Conservation (phyloP, 495 filamentous ascomycete species). For the Neurospora intermedia region DNA sequence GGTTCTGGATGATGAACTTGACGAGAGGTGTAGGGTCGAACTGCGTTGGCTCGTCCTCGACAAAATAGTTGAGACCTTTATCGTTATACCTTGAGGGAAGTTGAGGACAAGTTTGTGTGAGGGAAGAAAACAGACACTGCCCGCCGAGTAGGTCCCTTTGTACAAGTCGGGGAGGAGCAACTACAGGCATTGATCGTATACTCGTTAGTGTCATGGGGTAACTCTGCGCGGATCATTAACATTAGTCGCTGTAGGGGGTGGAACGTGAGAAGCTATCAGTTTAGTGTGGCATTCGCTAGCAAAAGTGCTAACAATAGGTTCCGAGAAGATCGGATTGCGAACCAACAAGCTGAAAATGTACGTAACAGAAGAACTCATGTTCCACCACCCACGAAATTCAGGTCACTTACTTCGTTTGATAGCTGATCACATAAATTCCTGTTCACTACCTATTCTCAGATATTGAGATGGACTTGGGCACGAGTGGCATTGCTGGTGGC, state of each 20-base stretch:
- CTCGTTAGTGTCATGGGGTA: not conserved
- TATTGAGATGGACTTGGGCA: not conserved
- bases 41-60: too few relatives aligned
- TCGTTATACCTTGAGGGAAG: too few relatives aligned
- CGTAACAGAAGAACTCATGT: not conserved
- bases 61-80: too few relatives aligned
- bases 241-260: not conserved
- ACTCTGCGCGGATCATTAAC: not conserved
- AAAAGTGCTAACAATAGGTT: not conserved
- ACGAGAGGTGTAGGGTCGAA: not conserved
- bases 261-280: not conserved
- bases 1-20: not conserved
- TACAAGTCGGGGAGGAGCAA: too few relatives aligned
- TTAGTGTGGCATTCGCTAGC: not conserved
- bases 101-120: not conserved
- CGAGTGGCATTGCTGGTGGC: too few relatives aligned
- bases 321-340: not conserved
- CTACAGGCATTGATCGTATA: too few relatives aligned
- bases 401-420: too few relatives aligned
- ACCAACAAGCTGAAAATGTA: not conserved
- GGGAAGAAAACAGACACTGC: not conserved
- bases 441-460: too few relatives aligned
- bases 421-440: too few relatives aligned
- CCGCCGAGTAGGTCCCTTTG: too few relatives aligned
- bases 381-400: not conserved